Evolutionary conservation across 2,329 filamentous ascomycete genomes (phyloP).

Genomic region (Sporothrix protearum): DNA sequence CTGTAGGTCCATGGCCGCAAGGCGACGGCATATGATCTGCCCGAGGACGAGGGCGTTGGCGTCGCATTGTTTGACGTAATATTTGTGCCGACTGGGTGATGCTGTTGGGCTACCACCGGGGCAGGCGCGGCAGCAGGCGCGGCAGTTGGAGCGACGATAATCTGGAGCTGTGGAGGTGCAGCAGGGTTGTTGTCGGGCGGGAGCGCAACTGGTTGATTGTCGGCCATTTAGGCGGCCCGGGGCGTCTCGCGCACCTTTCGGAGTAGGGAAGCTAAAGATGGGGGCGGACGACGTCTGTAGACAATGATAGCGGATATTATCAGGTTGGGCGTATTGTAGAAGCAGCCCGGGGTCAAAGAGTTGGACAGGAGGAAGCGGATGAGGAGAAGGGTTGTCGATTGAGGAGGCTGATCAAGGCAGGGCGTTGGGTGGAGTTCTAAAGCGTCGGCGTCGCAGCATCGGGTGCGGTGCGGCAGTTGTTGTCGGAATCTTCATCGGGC

Average conservation of each 20-base stretch:
- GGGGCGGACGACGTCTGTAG: background rate
- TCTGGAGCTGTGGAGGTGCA: background rate
- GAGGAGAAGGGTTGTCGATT: background rate
- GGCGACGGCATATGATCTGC: background rate
- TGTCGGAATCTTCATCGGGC: constrained; percentile 14
- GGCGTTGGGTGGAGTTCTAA: background rate
- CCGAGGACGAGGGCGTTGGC: background rate
- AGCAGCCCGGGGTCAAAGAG: too few relatives aligned
- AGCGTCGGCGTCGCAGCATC: constrained; percentile 16
- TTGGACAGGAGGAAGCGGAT: background rate
- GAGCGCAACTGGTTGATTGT: background rate
- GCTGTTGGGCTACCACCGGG: background rate
- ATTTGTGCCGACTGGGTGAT: background rate
- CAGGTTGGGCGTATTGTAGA: too few relatives aligned
- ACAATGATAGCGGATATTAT: too few relatives aligned
- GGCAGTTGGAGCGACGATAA: background rate
- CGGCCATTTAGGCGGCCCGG: background rate
- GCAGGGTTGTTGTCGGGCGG: background rate
- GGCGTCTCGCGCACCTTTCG: background rate
- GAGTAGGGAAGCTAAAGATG: background rate
- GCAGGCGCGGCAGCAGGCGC: background rate
- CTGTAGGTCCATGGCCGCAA: background rate
- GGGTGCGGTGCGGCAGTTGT: background rate
- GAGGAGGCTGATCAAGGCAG: background rate
- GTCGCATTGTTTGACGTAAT: background rate